phyloP scores from a whole-genome alignment of 139 green algal species.

The Chlorella ohadii region DNA sequence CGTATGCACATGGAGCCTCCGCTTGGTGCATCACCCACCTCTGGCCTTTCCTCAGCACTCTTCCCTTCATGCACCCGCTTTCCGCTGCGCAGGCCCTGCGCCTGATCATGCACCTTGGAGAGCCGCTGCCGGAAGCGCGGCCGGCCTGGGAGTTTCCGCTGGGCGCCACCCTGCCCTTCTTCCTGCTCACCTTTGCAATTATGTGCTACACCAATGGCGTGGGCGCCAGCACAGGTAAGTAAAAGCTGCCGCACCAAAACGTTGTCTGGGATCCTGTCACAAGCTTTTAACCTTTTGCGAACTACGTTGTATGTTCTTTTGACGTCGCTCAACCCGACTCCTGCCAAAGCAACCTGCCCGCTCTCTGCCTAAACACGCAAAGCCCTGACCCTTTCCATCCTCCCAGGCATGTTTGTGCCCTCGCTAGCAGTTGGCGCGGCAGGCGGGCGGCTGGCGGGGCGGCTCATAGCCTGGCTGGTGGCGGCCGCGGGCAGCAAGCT shows the following conservation, averaged over 20 bases:
- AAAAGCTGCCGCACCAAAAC: too few species aligned
- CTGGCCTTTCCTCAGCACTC: too few species aligned
- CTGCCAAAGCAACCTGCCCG: too few species aligned
- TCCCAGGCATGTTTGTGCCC: slow-evolving; percentile 76
- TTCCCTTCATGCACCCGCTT: background rate
- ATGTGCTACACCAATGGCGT: slow-evolving; percentile 78
- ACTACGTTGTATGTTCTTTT: too few species aligned
- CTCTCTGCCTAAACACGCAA: too few species aligned
- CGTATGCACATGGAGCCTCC: too few species aligned
- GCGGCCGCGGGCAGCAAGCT: background rate
- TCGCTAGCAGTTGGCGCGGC: slow-evolving; percentile 69
- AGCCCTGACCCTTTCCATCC: background rate
- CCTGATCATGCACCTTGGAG: slow-evolving; percentile 72
- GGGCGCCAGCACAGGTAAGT: slow-evolving; percentile 58
- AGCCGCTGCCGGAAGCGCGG: slow-evolving; percentile 51
- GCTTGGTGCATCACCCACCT: too few species aligned
- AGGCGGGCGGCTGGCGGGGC: slow-evolving; percentile 65
- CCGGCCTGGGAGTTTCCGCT: slow-evolving; percentile 37
- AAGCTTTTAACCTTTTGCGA: too few species aligned
- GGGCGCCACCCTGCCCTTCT: slow-evolving; percentile 35
- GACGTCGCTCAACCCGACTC: too few species aligned
- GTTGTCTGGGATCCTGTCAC: too few species aligned
- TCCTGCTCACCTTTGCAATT: slow-evolving; percentile 59
- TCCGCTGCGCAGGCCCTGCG: slow-evolving; percentile 62
- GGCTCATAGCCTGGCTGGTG: slow-evolving; percentile 45